Percentiles rank a stretch among this genome's conserved stretches.
These are phyloP conservation scores for Cymbopogon citratus DNA, from an alignment of 176 grass and related monocot genomes.

Conservation along the genomic window DNA sequence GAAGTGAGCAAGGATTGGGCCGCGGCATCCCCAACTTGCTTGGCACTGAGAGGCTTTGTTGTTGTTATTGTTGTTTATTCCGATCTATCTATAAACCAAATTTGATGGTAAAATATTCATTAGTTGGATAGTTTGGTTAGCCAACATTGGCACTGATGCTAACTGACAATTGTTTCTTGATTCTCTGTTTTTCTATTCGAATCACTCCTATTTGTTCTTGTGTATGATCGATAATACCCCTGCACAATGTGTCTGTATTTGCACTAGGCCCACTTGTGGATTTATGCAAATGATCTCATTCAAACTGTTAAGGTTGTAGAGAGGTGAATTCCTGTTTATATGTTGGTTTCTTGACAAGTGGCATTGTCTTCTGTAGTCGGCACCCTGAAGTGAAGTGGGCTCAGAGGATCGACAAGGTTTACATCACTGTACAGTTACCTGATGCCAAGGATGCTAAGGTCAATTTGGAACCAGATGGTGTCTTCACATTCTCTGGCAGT, in stretches of 20 bases:
- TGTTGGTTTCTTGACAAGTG: constrained; percentile 18
- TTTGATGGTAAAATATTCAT: background rate
- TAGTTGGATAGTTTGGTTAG: background rate
- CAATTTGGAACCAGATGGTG: constrained; percentile 80
- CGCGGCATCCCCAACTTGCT: background rate
- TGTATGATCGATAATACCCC: background rate
- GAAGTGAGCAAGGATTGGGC: background rate
- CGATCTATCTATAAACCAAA: background rate
- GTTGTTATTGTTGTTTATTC: background rate
- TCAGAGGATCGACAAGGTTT: constrained; percentile 87
- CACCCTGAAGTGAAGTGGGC: constrained; percentile 90
- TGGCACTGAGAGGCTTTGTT: background rate
- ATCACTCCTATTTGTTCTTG: background rate
- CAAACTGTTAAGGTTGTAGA: background rate
- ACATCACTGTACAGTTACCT: constrained; percentile 75
- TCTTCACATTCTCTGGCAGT: constrained; percentile 82
- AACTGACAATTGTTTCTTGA: background rate
- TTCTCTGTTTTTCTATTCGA: background rate
- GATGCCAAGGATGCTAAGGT: constrained; percentile 91
- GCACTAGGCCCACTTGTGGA: background rate
- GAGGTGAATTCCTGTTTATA: background rate
- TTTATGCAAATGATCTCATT: background rate
- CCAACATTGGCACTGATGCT: background rate
- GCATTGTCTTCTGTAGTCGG: constrained; percentile 49
- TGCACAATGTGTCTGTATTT: background rate